Evolutionary conservation across 768 basidiomycete species (phyloP).

Genomic region (Trichaptum fuscoviolaceum): DNA sequence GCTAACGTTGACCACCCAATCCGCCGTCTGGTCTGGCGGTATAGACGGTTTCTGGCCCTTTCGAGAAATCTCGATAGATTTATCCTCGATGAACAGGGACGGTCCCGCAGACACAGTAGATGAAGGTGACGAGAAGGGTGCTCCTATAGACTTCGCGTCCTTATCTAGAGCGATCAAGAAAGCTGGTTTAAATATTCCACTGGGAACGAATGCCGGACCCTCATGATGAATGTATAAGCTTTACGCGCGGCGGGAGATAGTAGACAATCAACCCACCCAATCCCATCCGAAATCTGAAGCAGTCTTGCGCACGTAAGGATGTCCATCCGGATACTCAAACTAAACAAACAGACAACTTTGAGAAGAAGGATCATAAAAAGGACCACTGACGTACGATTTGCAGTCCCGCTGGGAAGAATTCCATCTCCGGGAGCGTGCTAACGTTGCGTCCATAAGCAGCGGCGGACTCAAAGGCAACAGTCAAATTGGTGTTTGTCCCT

Average conservation of each 20-base stretch:
- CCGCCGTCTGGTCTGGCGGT: conserved; percentile 39
- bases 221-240: conserved; percentile 13
- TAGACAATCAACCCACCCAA: conserved; percentile 33
- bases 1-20: conserved; percentile 53
- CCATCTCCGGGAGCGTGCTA: conserved; percentile 42
- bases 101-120: conserved; percentile 17
- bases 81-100: conserved; percentile 44
- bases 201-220: conserved; percentile 55
- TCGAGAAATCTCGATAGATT: conserved; percentile 51
- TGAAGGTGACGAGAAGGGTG: conserved; percentile 15
- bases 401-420: conserved; percentile 30
- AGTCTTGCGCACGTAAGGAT: conserved; percentile 45
- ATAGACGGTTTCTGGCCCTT: conserved; percentile 41
- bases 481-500: conserved; percentile 36
- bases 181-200: conserved; percentile 50
- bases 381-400: neutral
- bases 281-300: conserved; percentile 59
- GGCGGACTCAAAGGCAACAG: conserved; percentile 48
- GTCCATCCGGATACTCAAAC: conserved; percentile 48
- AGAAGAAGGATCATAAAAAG: neutral
- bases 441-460: conserved; percentile 51
- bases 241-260: neutral
- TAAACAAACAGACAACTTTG: conserved; percentile 13
- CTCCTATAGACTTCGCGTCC: conserved; percentile 2
- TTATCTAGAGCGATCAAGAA: conserved; percentile 41